phyloP scores from a whole-genome alignment of 108 stramenopile species.

The Discostella pseudostelligera region DNA sequence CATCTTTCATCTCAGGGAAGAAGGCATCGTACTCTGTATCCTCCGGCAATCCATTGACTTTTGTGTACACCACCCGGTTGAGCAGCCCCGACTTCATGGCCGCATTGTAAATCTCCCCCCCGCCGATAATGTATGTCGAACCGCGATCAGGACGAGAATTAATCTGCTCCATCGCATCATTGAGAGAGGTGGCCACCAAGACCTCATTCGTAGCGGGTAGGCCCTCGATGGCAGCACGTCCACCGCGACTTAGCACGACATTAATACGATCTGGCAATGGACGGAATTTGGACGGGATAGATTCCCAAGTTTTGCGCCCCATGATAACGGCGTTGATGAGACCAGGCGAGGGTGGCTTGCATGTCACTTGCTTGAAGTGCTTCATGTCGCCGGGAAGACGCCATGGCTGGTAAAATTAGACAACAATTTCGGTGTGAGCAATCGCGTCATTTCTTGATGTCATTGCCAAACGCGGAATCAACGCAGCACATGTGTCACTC shows the following conservation, averaged over 20 bases:
- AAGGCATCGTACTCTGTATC: slow-evolving; percentile 74
- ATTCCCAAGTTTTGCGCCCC: slow-evolving; percentile 99
- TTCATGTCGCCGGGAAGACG: slow-evolving; percentile 78
- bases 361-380: slow-evolving; percentile 80
- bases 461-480: too few species aligned
- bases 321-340: slow-evolving; percentile 94
- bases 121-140: slow-evolving; percentile 94
- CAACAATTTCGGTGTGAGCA: not conserved
- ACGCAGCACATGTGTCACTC: too few species aligned
- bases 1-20: slow-evolving; percentile 60
- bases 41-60: slow-evolving; percentile 57
- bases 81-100: slow-evolving; percentile 75
- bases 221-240: slow-evolving; percentile 18
- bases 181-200: slow-evolving; percentile 64
- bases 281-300: slow-evolving; percentile 92
- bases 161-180: slow-evolving; percentile 79
- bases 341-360: slow-evolving; percentile 44
- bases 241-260: slow-evolving; percentile 85
- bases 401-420: slow-evolving; percentile 59
- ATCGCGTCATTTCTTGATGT: too few species aligned
- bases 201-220: slow-evolving; percentile 57
- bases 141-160: slow-evolving; percentile 52
- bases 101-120: slow-evolving; percentile 85
- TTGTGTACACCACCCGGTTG: slow-evolving; percentile 66
- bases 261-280: slow-evolving; percentile 90